phyloP scores from a whole-genome alignment of 139 green algal species.

The Asterochloris sp. region DNA sequence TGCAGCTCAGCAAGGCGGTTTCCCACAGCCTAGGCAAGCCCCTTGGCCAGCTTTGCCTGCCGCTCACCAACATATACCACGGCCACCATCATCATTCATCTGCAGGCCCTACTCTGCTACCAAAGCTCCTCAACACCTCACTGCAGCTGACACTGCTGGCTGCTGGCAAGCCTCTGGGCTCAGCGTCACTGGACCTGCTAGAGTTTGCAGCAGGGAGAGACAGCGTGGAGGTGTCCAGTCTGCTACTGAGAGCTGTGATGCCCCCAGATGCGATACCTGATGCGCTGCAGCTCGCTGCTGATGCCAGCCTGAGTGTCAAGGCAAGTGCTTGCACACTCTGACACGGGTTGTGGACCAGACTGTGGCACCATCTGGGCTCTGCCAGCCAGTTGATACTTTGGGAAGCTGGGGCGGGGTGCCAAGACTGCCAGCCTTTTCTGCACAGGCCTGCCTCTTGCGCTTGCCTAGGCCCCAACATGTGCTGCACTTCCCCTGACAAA shows the following conservation, averaged over 20 bases:
- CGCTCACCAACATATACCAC: too few species aligned
- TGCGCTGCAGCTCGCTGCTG: not conserved
- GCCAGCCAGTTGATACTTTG: too few species aligned
- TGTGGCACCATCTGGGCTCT: not conserved
- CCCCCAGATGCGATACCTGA: too few species aligned
- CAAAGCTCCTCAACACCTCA: conserved; percentile 8
- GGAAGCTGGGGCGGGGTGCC: too few species aligned
- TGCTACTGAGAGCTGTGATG: not conserved
- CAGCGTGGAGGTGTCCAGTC: not conserved
- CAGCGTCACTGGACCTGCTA: not conserved
- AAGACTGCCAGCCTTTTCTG: not conserved
- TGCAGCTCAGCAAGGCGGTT: too few species aligned
- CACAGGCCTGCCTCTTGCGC: not conserved
- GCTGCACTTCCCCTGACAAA: not conserved
- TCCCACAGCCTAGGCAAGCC: too few species aligned
- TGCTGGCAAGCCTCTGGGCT: not conserved
- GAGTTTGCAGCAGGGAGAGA: not conserved
- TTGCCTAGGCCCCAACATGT: not conserved
- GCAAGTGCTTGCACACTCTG: not conserved
- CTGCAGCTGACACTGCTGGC: not conserved
- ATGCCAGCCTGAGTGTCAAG: conserved; percentile 1
- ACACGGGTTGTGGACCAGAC: too few species aligned
- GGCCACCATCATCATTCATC: too few species aligned
- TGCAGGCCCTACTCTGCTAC: conserved; percentile 4
- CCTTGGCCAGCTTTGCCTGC: too few species aligned